A percentile compares a stretch with the other conserved stretches of the same genome.
Conservation (phyloP, 73 alveolate species). For the Stentor coeruleus region DNA sequence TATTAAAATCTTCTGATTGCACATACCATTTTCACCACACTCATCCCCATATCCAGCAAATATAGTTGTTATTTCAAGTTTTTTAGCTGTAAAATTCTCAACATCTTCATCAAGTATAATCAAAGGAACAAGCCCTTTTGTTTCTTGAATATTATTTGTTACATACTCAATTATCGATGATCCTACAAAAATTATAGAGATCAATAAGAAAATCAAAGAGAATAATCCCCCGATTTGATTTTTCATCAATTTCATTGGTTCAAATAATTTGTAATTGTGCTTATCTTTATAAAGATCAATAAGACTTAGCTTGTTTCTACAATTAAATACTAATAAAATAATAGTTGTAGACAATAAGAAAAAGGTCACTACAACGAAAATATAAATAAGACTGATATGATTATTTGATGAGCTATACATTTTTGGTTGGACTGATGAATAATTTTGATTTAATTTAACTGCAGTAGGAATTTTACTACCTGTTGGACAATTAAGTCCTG, state of each 20-base stretch:
- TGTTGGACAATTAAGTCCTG: not conserved
- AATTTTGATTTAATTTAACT: not conserved
- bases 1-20: not conserved
- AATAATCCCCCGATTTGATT: conserved; percentile 2
- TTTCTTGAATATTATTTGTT: conserved; percentile 16
- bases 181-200: not conserved
- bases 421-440: not conserved
- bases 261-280: not conserved
- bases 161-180: not conserved
- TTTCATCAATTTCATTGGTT: not conserved
- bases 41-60: conserved; percentile 6
- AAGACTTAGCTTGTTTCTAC: not conserved
- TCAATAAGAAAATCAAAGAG: not conserved
- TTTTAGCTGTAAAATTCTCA: not conserved
- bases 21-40: not conserved
- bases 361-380: not conserved
- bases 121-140: conserved; percentile 18
- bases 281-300: conserved; percentile 1
- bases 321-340: not conserved
- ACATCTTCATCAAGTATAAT: not conserved
- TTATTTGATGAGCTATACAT: not conserved
- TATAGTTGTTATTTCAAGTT: not conserved
- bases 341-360: not conserved
- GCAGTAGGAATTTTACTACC: not conserved
- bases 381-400: not conserved